Conservation (phyloP, 352 stramenopile genomes). For the Globisporangium cystogenes region DNA sequence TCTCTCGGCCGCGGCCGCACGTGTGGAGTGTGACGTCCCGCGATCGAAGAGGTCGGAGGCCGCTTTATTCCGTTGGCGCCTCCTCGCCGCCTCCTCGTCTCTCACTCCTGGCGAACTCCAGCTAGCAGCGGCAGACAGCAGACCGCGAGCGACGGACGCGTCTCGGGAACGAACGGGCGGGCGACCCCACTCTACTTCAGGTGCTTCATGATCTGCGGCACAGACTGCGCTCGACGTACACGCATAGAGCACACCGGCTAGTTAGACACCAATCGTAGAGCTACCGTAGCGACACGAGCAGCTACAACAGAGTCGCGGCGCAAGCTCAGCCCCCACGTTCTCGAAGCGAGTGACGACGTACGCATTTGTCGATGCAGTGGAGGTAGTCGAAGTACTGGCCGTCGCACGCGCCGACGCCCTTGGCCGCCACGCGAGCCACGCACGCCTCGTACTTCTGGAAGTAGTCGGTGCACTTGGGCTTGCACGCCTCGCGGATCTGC, state of each 20-base stretch:
- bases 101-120: no score
- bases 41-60: no score
- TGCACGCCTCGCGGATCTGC: slow-evolving; percentile 88
- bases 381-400: slow-evolving; percentile 95
- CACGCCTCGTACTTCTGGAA: slow-evolving; percentile 91
- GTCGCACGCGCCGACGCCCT: slow-evolving; percentile 91
- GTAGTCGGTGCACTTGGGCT: slow-evolving; percentile 86
- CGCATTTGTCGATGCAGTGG: slow-evolving; percentile 95
- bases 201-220: slow-evolving; percentile 94
- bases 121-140: neutral
- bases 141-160: neutral
- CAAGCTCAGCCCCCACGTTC: no score
- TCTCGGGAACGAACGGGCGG: neutral
- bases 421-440: slow-evolving; percentile 87
- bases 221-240: slow-evolving; percentile 38
- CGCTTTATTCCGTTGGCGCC: no score
- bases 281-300: no score
- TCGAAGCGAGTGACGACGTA: no score
- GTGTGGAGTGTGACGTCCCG: no score
- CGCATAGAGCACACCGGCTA: slow-evolving; percentile 2
- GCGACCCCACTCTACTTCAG: slow-evolving; percentile 77
- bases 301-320: no score
- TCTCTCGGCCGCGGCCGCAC: no score
- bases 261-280: slow-evolving; percentile 2
- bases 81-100: no score